Evolutionary conservation across 2,329 filamentous ascomycete genomes (phyloP).

Genomic region (Periconia digitata): DNA sequence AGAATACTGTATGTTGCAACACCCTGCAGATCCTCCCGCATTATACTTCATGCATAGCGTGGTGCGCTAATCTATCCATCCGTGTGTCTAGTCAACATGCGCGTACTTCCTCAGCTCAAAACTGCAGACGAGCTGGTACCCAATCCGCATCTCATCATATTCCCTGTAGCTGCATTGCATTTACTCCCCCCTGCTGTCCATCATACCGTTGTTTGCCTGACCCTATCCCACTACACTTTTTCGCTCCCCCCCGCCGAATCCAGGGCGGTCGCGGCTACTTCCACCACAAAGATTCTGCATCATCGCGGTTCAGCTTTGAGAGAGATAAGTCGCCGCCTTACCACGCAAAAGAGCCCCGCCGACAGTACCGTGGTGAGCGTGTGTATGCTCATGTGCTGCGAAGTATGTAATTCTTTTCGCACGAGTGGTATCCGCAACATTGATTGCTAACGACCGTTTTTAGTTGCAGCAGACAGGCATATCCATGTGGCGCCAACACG

Average conservation of each 20-base stretch:
- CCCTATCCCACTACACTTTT: constrained; percentile 28
- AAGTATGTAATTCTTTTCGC: constrained; percentile 17
- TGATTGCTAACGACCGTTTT: no score
- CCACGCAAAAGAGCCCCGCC: constrained; percentile 23
- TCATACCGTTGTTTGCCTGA: constrained; percentile 29
- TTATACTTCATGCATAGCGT: no score
- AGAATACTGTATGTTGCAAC: constrained; percentile 27
- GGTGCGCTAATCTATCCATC: neutral
- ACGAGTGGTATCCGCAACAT: neutral
- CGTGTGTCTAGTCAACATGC: constrained; percentile 32
- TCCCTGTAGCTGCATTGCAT: constrained; percentile 28
- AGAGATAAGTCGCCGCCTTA: constrained; percentile 24
- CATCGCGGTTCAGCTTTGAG: constrained; percentile 33
- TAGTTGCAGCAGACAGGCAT: constrained; percentile 28
- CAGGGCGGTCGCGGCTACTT: constrained; percentile 8
- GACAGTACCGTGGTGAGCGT: constrained; percentile 32
- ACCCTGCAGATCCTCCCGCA: neutral
- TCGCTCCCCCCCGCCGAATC: constrained; percentile 14
- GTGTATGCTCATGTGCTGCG: constrained; percentile 30
- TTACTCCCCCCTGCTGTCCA: constrained; percentile 31
- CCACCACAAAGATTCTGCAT: constrained; percentile 26
- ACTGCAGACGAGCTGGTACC: constrained; percentile 19
- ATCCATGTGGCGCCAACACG: constrained; percentile 30
- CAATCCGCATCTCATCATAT: constrained; percentile 29
- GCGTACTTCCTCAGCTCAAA: constrained; percentile 23